Evolutionary conservation across 1,139 yeast species (phyloP), one percentile per base, ranked within the genome.

Genomic region (Magnusiomyces clavatus): DNA sequence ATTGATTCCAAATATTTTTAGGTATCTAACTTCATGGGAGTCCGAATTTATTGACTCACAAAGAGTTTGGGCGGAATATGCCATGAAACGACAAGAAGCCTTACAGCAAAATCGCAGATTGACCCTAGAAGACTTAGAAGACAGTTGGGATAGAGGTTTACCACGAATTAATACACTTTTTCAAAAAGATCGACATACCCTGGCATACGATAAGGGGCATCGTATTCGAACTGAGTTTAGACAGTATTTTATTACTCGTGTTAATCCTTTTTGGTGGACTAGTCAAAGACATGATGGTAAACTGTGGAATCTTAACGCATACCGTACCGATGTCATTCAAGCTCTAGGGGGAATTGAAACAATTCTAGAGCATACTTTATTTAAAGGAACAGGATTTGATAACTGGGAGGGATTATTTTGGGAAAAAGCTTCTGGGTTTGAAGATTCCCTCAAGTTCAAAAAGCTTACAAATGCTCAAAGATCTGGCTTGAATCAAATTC

Each of bases 331-430:
- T 69, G 96, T 92, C 1, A 90, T 94, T 44, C 97, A 92, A 68
- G 96, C 97, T 0, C 75, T 94, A 8, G 99, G 99, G 44, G 99
- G 99, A 51, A 86, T 94, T 57, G 97, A 92, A 63, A 89, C 98
- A 0, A 92, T 94, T 64, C 69, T 94, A 57, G 98, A 92, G 63
- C 99, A 94, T 63, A 89, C 98, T 0, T 70, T 94, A 50, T 94
- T 92, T 73, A 87, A 87, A 65, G 98, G 96, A 19, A 94, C 99
- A 0, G 98, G 98, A 0, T 94, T 94, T 65, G 96, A 86, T 61
- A 86, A 95, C 10, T 94, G 98, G 98, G 99, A 94, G 72, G 98
- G 98, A 2, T 73, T 94, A 31, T 94, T 94, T 67, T 94, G 99
- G 99, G 98, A 94, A 64, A 88, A 88, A 63, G 92, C 95, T 0